Evolutionary conservation across 306 rosid species (phyloP), one percentile per base, ranked within the genome.

Genomic region (Quercus suber): DNA sequence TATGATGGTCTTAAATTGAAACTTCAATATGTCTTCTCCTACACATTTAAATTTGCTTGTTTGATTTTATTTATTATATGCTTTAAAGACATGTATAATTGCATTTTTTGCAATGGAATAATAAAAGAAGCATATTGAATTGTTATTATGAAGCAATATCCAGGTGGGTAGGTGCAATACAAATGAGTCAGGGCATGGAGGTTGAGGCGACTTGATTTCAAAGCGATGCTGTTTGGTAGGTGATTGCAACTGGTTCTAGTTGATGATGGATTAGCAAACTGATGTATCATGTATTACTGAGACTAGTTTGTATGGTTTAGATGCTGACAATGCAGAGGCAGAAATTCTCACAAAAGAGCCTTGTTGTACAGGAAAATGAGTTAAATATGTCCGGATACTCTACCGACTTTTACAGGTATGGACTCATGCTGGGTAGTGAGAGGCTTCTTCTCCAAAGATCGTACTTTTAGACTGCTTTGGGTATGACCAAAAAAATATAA

Each of bases 171-270:
- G 68, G 74, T 59, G 70, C 79, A 9, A 84, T 69, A 77, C 80
- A 55, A 33, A 5, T 3, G 59, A 75, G 89, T 63, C 69, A 74
- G 73, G 82, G 59, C 43, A 55, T 68, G 77, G 55, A 20, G 81
- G 79, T 31, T 57, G 63, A 74, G 81, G 88, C 81, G 33, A 65
- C 94, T 89, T 90, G 83, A 71, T 75, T 82, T 55, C 84, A 78
- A 88, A 86, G 96, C 80, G 64, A 84, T 74, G 68, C 1, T 59
- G 84, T 89, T 88, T 84, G 96, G 96, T 89, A 82, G 76, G 87
- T 71, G 89, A 87, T 83, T 63, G 81, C 8, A 59, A 71, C 71
- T 59, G 45, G 19, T 19, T 84, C 71, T 67, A 31, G 19, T 19
- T 84, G n/a, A 51, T 79, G 88, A 84, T 76, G 12, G 65, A 69